phyloP scores from a whole-genome alignment of 2,329 filamentous ascomycete species.

The Cordyceps sp. region DNA sequence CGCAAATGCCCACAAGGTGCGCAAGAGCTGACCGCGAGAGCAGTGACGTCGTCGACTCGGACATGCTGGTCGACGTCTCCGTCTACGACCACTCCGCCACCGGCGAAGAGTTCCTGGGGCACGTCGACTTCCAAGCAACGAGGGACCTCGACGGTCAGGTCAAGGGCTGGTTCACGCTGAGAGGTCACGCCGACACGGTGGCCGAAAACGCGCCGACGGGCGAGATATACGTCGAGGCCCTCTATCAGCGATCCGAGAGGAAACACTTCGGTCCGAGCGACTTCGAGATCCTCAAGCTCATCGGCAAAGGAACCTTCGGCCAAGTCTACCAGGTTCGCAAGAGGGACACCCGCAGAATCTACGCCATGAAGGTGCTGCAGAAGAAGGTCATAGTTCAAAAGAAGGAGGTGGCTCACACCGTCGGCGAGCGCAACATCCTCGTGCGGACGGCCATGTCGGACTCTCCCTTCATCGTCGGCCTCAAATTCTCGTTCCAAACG shows the following conservation, averaged over 20 bases:
- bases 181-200: constrained; percentile 55
- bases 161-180: constrained; percentile 72
- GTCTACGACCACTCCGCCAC: constrained; percentile 72
- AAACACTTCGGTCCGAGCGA: constrained; percentile 89
- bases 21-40: constrained; percentile 4
- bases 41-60: constrained; percentile 84
- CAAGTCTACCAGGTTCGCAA: constrained; percentile 98
- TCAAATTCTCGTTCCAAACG: constrained; percentile 98
- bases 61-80: constrained; percentile 81
- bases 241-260: constrained; percentile 75
- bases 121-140: constrained; percentile 63
- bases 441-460: constrained; percentile 91
- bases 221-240: constrained; percentile 75
- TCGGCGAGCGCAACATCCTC: constrained; percentile 92
- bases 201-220: constrained; percentile 63
- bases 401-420: constrained; percentile 95
- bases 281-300: constrained; percentile 89
- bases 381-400: constrained; percentile 99
- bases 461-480: constrained; percentile 90
- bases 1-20: neutral
- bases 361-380: constrained; percentile 97
- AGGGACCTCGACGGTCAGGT: constrained; percentile 51
- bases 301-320: constrained; percentile 95
- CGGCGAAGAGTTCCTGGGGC: constrained; percentile 81
- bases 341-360: constrained; percentile 88